Evolutionary conservation across 768 basidiomycete genomes (phyloP).

Genomic region (Mycena galericulata): DNA sequence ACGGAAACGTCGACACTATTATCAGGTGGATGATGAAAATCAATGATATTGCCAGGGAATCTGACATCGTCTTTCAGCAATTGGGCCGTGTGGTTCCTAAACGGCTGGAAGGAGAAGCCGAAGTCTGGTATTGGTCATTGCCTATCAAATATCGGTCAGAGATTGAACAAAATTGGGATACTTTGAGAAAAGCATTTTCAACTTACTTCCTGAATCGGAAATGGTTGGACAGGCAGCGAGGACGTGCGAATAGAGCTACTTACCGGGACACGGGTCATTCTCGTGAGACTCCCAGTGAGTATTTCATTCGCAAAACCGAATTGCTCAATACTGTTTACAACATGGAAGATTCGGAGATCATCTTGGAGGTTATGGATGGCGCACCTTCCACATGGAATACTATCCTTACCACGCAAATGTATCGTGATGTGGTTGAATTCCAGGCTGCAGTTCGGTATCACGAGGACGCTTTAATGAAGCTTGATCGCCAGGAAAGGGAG

Average conservation of each 20-base stretch:
- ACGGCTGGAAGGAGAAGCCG: constrained; percentile 39
- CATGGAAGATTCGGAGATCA: background rate
- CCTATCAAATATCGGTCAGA: background rate
- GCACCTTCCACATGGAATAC: constrained; percentile 45
- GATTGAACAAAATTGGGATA: constrained; percentile 44
- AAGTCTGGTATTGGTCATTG: constrained; percentile 46
- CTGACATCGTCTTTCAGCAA: constrained; percentile 36
- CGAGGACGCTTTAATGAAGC: background rate
- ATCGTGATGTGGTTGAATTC: constrained; percentile 26
- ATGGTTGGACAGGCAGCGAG: constrained; percentile 45
- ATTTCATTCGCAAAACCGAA: background rate
- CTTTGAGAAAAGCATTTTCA: constrained; percentile 40
- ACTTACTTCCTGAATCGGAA: constrained; percentile 48
- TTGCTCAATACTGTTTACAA: background rate
- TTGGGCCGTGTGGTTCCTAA: constrained; percentile 46
- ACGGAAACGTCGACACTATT: constrained; percentile 43
- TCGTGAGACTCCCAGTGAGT: background rate
- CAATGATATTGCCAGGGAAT: constrained; percentile 37
- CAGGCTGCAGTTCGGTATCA: constrained; percentile 20
- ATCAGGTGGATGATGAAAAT: constrained; percentile 45
- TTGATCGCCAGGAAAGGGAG: background rate
- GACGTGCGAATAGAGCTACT: constrained; percentile 35
- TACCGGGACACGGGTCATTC: background rate
- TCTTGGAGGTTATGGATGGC: constrained; percentile 27
- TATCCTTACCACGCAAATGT: constrained; percentile 36